Evolutionary conservation across 2,329 filamentous ascomycete species (phyloP), one percentile per base, ranked within the genome.

Genomic region (Sporothrix globosa): DNA sequence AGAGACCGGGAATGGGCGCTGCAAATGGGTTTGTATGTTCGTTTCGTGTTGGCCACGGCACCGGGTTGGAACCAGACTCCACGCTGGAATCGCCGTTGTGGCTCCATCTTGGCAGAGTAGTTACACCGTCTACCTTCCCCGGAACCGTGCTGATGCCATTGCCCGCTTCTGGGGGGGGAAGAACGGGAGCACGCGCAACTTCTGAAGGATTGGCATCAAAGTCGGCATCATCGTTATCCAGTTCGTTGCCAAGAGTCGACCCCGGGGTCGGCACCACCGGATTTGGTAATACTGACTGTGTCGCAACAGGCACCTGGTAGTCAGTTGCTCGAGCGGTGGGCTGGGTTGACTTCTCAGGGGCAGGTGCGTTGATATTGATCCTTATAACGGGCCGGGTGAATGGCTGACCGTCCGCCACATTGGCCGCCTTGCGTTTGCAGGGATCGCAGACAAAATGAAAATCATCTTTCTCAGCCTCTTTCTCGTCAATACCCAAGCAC

Each of bases 381-480:
- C 86, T 87, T 76, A 88, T 79, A 21, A 82, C 53, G 34, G 66
- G 82, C 52, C 77, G 78, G 11, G 80, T 78, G n/a, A 79, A 88
- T 61, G 89, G 83, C 76, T 90, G 91, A 19, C 52, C 87, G 87
- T 76, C 81, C 74, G 88, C 87, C 74, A 90, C 84, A 19, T 66
- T 54, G 14, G 30, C 41, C 2, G 89, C 87, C 71, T 88, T 90
- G 19, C 86, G 88, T 75, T 87, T 88, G 82, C 96, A 99, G 63
- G 90, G 88, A 46, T 83, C 83, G 81, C 95, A 98, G 74, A 97
- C 80, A 77, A 97, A 97, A 72, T 92, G 89, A 76, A 98, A 98
- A 74, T 96, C 92, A 1, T 92, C 88, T 61, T 89, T 85, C 74
- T 97, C 95, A 0, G 93, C 94, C 73, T 94, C 91, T 72, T 86